These are phyloP conservation scores for Yueomyces sp. DNA, from an alignment of 805 yeast genomes.

Conservation along the genomic window DNA sequence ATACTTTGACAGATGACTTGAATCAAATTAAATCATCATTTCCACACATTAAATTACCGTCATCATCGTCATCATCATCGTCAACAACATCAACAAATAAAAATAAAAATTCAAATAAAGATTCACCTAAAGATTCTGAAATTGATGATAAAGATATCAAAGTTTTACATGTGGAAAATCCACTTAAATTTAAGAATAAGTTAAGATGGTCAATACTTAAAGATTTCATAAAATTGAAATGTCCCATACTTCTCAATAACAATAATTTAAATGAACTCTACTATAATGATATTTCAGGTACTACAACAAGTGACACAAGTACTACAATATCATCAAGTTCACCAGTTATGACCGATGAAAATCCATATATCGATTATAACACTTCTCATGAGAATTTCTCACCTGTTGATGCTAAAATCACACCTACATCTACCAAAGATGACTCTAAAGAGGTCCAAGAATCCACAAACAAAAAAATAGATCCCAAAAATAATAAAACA, in stretches of 20 bases:
- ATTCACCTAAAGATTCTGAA: not conserved
- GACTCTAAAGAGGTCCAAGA: not conserved
- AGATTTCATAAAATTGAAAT: slow-evolving; percentile 25
- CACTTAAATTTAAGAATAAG: slow-evolving; percentile 1
- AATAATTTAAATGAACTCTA: not conserved
- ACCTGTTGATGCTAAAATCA: too few species aligned
- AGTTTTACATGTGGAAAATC: not conserved
- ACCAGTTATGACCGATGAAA: not conserved
- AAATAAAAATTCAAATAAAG: not conserved
- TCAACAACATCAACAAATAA: not conserved
- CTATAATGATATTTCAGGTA: not conserved
- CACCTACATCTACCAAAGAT: not conserved
- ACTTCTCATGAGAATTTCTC: not conserved
- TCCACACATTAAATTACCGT: too few species aligned
- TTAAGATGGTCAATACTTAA: slow-evolving; percentile 27
- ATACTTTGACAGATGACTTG: slow-evolving; percentile 4
- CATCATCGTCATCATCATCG: not conserved
- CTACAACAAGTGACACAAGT: not conserved
- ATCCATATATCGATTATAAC: too few species aligned
- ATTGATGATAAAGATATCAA: not conserved
- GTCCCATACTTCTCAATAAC: slow-evolving; percentile 13
- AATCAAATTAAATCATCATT: not conserved
- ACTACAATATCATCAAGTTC: not conserved
- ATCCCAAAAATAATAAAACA: not conserved
- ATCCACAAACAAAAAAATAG: not conserved